Evolutionary conservation across 768 basidiomycete genomes (phyloP).

Genomic region (Boletus sensibilis): DNA sequence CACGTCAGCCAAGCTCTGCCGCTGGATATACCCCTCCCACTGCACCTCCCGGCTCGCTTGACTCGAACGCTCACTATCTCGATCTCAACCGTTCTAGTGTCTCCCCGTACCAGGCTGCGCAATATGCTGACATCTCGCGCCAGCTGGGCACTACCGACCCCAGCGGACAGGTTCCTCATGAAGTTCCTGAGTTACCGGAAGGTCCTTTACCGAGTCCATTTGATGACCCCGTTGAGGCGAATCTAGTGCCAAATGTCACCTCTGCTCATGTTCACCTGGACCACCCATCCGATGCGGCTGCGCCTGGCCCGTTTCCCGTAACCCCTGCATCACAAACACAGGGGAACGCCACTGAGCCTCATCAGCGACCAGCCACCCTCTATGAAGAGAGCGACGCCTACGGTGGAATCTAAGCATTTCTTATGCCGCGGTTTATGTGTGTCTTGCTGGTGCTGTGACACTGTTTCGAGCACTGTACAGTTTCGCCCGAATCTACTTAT

Average conservation of each 20-base stretch:
- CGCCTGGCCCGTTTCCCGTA: constrained; percentile 10
- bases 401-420: constrained; percentile 52
- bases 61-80: constrained; percentile 47
- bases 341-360: constrained; percentile 8
- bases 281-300: constrained; percentile 17
- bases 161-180: constrained; percentile 17
- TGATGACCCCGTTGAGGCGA: constrained; percentile 18
- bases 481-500: constrained; percentile 18
- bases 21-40: constrained; percentile 12
- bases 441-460: constrained; percentile 11
- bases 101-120: constrained; percentile 71
- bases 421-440: constrained; percentile 1
- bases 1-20: constrained; percentile 17
- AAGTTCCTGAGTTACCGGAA: constrained; percentile 14
- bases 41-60: constrained; percentile 13
- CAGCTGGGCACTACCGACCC: constrained; percentile 42
- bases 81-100: constrained; percentile 68
- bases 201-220: constrained; percentile 31
- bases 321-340: constrained; percentile 10
- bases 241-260: constrained; percentile 17
- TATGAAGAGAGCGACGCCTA: constrained; percentile 71
- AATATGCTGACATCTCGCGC: constrained; percentile 69
- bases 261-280: constrained; percentile 36
- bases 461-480: constrained; percentile 19
- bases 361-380: constrained; percentile 44